These are phyloP conservation scores for Coelastrella sp. DNA, from an alignment of 139 green algal genomes.

Conservation along the genomic window DNA sequence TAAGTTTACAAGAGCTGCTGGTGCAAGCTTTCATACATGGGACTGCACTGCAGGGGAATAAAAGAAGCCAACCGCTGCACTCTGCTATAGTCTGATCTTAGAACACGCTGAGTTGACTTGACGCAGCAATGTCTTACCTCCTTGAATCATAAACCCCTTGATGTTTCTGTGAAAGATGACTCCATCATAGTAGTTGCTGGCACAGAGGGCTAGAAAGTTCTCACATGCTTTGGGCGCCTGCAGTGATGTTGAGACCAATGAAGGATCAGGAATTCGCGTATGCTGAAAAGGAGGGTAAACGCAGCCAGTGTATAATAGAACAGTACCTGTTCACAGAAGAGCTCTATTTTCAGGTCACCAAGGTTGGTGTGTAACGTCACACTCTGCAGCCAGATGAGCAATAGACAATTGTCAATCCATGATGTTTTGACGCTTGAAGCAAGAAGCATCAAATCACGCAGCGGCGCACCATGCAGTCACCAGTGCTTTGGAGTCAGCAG, in stretches of 20 bases:
- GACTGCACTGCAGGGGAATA: not conserved
- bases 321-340: slow-evolving; percentile 95
- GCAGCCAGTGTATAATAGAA: no score
- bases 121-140: slow-evolving; percentile 57
- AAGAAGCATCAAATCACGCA: not conserved
- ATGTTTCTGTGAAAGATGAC: slow-evolving; percentile 97
- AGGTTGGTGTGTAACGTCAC: slow-evolving; percentile 97
- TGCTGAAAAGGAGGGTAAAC: no score
- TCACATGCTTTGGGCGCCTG: slow-evolving; percentile 74
- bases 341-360: slow-evolving; percentile 96
- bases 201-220: slow-evolving; percentile 97
- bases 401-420: no score
- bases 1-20: no score
- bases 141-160: slow-evolving; percentile 94
- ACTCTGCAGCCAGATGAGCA: slow-evolving; percentile 72
- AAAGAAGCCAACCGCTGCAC: no score
- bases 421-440: no score
- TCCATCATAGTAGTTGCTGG: slow-evolving; percentile 92
- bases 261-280: no score
- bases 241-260: not conserved
- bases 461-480: not conserved
- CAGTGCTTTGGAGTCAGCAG: no score
- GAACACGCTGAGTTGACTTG: no score
- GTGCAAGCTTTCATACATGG: no score
- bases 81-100: no score